Percentiles rank a stretch among this genome's conserved stretches.
phyloP scores from a whole-genome alignment of 2,329 filamentous ascomycete species.

The Diaporthe humulicola region DNA sequence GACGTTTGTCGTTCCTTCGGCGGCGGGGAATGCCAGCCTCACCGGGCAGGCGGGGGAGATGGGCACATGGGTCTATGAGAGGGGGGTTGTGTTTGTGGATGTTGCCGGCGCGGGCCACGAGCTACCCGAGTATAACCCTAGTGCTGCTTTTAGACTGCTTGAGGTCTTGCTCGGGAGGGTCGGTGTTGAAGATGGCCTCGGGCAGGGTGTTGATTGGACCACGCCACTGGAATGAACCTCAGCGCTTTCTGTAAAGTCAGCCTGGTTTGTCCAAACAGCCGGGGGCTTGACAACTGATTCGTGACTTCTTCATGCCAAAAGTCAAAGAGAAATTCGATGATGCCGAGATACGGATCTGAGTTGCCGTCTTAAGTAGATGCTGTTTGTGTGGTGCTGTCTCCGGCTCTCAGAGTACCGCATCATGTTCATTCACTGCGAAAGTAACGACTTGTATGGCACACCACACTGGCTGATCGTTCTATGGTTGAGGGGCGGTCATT shows the following conservation, averaged over 20 bases:
- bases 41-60: constrained; percentile 38
- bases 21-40: constrained; percentile 53
- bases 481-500: too few relatives aligned
- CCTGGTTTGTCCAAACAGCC: background rate
- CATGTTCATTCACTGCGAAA: background rate
- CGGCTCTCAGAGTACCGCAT: background rate
- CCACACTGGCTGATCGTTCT: too few relatives aligned
- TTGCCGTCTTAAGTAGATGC: background rate
- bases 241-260: background rate
- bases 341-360: background rate
- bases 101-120: constrained; percentile 34
- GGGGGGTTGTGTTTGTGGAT: constrained; percentile 40
- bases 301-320: background rate
- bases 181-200: constrained; percentile 30
- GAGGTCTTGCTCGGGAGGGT: constrained; percentile 36
- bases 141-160: constrained; percentile 32
- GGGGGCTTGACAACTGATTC: background rate
- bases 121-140: constrained; percentile 30
- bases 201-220: constrained; percentile 8
- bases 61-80: constrained; percentile 29
- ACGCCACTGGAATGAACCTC: background rate
- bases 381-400: background rate
- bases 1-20: constrained; percentile 78
- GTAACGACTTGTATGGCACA: too few relatives aligned
- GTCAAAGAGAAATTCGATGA: background rate